These are phyloP conservation scores for Candida tetrigidarum DNA, from an alignment of 1,139 yeast species.

Conservation along the genomic window DNA sequence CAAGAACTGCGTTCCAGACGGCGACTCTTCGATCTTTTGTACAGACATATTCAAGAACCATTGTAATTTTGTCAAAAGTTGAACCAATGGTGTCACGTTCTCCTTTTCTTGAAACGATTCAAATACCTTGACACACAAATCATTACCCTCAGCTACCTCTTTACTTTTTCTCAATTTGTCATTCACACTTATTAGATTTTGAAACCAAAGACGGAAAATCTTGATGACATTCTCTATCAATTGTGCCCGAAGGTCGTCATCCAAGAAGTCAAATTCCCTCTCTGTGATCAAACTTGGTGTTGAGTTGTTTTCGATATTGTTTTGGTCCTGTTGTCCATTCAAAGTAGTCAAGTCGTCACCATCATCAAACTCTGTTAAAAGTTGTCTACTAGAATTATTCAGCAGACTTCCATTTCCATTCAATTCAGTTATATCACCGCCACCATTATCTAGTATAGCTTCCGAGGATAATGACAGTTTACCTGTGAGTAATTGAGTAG, in stretches of 20 bases:
- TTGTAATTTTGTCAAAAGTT: slow-evolving; percentile 23
- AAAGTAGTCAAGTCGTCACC: slow-evolving; percentile 37
- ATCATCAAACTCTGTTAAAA: slow-evolving; percentile 20
- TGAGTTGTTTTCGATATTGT: slow-evolving; percentile 1
- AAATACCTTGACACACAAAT: slow-evolving; percentile 18
- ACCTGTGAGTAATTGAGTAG: not conserved
- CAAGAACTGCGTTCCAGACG: slow-evolving; percentile 19
- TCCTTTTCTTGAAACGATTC: slow-evolving; percentile 13
- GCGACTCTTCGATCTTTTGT: slow-evolving; percentile 20
- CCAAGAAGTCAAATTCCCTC: slow-evolving; percentile 26
- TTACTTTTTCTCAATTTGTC: slow-evolving; percentile 10
- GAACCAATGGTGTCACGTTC: slow-evolving; percentile 14
- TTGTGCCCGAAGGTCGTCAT: slow-evolving; percentile 30
- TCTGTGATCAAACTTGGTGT: not conserved
- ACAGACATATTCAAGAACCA: slow-evolving; percentile 26
- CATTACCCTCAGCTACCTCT: slow-evolving; percentile 3
- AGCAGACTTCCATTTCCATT: slow-evolving; percentile 21
- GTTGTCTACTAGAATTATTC: slow-evolving; percentile 12
- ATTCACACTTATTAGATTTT: slow-evolving; percentile 22
- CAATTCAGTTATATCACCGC: slow-evolving; percentile 28
- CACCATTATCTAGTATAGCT: slow-evolving; percentile 22
- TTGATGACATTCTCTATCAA: slow-evolving; percentile 31
- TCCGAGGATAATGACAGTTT: not conserved
- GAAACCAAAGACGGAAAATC: slow-evolving; percentile 29
- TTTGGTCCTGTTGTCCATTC: slow-evolving; percentile 16